Base-by-base conservation (phyloP, 495 filamentous ascomycete genomes). In the Neurospora sp. region DNA sequence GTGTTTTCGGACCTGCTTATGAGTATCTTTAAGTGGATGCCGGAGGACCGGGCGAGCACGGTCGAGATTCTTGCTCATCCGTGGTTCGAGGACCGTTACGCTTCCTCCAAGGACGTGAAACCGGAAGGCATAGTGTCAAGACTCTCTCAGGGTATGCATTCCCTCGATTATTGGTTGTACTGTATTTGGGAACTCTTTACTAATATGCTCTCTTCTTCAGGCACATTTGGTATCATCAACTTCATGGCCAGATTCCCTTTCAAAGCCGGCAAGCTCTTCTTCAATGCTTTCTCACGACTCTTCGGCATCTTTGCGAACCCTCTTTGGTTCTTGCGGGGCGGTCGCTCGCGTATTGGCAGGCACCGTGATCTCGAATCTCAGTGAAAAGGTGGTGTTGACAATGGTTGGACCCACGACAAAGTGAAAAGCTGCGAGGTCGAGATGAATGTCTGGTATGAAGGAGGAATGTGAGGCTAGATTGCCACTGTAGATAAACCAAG, bases 21-120 rank as follows among this genome's bases (percentile, higher is more conserved):
- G 28, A 36, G 39, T 13, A 78, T 80, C 73, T 80, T 76, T 11
- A 71, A 72, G 66, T 76, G 78, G 59, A 66, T 66, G 5, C 78
- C 78, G 11, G 72, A 79, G 36, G 73, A 78, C 4, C 73, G 79
- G 42, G 59, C 59, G 2, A 66, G 40, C 7, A 37, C 62, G n/a
- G 69, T 42, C 37, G 13, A 71, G 2, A 66, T 78, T n/a, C 28
- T 75, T 38, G 39, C 42, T 31, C 77, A 78, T 38, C 17, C 31
- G 40, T 78, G 75, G 75, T 77, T 78, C 6, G 40, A 21, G 15
- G 73, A 10, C 2, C 42, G 42, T 45, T 21, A 3, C 42, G 19
- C 19, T 45, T n/a, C 40, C 40, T 7, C 5, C 5, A 0, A n/a
- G 19, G 8, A 3, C 15, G 0, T 1, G 19, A n/a, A n/a, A 8